Base-by-base conservation (phyloP, 176 grass and related monocot genomes). In the Eleusine coracana region DNA sequence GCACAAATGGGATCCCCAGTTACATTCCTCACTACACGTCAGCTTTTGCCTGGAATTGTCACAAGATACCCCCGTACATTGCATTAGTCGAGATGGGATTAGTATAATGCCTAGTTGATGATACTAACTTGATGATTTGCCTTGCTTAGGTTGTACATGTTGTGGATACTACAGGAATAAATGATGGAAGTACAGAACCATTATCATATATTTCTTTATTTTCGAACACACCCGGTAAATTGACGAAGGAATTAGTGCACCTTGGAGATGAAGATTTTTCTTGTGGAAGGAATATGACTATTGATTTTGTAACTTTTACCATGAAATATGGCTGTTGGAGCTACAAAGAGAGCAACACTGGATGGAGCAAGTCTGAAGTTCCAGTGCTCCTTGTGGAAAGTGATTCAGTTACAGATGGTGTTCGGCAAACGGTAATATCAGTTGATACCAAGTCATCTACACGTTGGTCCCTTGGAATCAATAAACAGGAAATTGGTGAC, bases 61-160 rank as follows among this genome's bases (percentile, higher is more conserved):
- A 17, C 31, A 48, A 25, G 21, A 36, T 69, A 46, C 46, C 29
- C 16, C 52, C 39, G 31, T 54, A 61, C 20, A 45, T 65, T 25
- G 40, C 25, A 78, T 70, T 25, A 70, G 58, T 37, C 48, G 7
- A 50, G 63, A 12, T 66, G 4, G 67, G 76, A 69, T 61, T 89
- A 77, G 0, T 62, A 58, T 23, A 34, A 81, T 81, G 81, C 6
- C 13, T 75, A 68, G 36, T 56, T n/a, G 2, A 60, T 59, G 11
- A 65, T 49, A 83, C 38, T 25, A 64, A 82, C 39, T 40, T 55
- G 37, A 62, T 69, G 63, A 18, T 91, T 73, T 86, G 7, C 67
- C 52, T 73, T 78, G 27, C n/a, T 80, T 80, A 99, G 96, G 93
- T 96, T 85, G 93, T 98, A 78, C 96, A 98, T 90, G 91, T 98